Base-by-base conservation (phyloP, 148 eudicot genomes). In the Amaranthus cruentus region DNA sequence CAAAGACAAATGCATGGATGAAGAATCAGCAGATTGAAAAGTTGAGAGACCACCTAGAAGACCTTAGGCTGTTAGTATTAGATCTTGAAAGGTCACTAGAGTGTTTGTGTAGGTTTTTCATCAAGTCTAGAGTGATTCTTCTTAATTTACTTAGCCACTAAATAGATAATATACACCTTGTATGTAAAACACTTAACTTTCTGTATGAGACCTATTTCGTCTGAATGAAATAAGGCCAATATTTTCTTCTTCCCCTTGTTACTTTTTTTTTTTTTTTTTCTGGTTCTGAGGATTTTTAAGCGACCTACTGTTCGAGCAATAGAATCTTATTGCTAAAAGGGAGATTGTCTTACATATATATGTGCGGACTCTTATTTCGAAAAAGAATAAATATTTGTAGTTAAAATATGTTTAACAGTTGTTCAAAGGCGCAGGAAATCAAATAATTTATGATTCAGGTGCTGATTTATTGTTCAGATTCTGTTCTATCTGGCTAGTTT, bases 81-180 rank as follows among this genome's bases (percentile, higher is more conserved):
- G 80, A 69, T 47, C 53, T 79, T 21, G 85, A 79, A 70, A 56
- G 74, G 76, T 59, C 47, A 72, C 28, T 79, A 28, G 77, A 76
- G 68, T 63, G 68, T 56, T 72, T 82, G 64, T 75, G 70, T 62
- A 79, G 79, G 77, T 68, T 56, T 64, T 58, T 79, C 13, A 75
- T 82, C n/a, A 79, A 76, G 70, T 72, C 72, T 9, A 82, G 85
- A 65, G 79, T 77, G 53, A 56, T 76, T 63, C 71, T 82, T 28
- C 77, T 82, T 54, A 79, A 82, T 69, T 64, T 76, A 55, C 68
- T 79, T 53, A 72, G 65, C 61, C 70, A 56, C 60, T 79, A 76
- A 71, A 7, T 1, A 28, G 38, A 28, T 28, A 28, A 28, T 57
- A n/a, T 50, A 55, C 12, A 47, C 21, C 49, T 59, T 38, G 42